These are phyloP conservation scores for Phlebopus sp. DNA, from an alignment of 1,284 basidiomycete genomes.

Conservation along the genomic window DNA sequence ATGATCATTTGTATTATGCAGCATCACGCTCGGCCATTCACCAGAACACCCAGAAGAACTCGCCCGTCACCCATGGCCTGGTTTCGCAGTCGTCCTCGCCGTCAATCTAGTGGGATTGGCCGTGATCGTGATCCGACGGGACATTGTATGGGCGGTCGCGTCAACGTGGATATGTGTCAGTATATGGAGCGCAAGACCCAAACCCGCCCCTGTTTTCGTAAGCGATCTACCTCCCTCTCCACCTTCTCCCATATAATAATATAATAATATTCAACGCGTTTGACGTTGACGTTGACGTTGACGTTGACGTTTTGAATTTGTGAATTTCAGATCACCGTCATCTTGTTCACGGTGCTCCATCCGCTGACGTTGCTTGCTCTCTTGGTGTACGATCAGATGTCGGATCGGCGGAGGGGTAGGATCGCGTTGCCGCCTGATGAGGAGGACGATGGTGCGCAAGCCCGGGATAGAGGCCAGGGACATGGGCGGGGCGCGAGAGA, in stretches of 20 bases:
- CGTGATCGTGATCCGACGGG: conserved; percentile 53
- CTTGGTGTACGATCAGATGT: conserved; percentile 38
- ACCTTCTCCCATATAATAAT: background rate
- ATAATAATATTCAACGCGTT: no score
- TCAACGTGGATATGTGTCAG: conserved; percentile 68
- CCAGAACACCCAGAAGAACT: conserved; percentile 47
- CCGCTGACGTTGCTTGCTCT: conserved; percentile 50
- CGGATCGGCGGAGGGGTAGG: conserved; percentile 28
- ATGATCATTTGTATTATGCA: conserved; percentile 41
- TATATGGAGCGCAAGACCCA: conserved; percentile 58
- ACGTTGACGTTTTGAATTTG: background rate
- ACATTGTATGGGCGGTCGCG: conserved; percentile 70
- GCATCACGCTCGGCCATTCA: conserved; percentile 54
- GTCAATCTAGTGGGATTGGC: conserved; percentile 58
- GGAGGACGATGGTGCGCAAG: conserved; percentile 32
- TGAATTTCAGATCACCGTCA: conserved; percentile 45
- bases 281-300: no score
- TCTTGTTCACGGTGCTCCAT: conserved; percentile 59
- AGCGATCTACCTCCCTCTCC: conserved; percentile 23
- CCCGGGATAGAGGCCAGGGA: background rate
- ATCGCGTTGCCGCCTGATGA: conserved; percentile 47
- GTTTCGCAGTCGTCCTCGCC: conserved; percentile 56
- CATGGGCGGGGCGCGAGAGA: conserved; percentile 30
- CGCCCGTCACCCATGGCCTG: conserved; percentile 53
- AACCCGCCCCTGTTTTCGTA: conserved; percentile 61